Evolutionary conservation across 2,329 filamentous ascomycete genomes (phyloP), one percentile per base, ranked within the genome.

Genomic region (Aspergillus sp.): DNA sequence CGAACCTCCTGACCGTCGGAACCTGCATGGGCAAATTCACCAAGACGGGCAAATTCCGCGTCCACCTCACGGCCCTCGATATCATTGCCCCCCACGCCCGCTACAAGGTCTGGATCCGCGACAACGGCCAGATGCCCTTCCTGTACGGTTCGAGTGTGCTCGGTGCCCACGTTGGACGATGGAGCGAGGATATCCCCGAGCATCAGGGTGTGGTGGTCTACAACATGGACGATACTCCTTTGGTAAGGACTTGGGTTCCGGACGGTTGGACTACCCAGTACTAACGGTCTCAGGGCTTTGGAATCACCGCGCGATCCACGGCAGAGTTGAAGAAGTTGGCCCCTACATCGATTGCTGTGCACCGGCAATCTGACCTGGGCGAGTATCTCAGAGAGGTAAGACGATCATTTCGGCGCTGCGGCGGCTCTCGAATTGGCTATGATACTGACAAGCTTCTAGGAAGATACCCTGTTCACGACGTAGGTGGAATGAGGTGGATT

Each of bases 101-200:
- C 60, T 96, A 96, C 80, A 98, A 98, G 86, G 88, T 98, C 68
- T 98, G 93, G 92, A 89, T 99, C 67, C 96, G 96, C 79, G 85
- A 88, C 60, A 98, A 98, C 78, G 95, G 95, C 67, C 93, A 96
- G 72, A 96, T 97, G 92, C 94, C 95, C 1, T 98, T 96, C 76
- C 80, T 99, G 51, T 99, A 98, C 78, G 95, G 95, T 55, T 91
- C 91, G 58, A 93, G 98, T 76, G 84, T 96, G 55, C 86, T 96
- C 67, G 91, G 91, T 76, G 90, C 89, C 32, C 90, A 92, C 74
- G 85, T 95, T 18, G 91, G 91, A 20, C 81, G 92, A 62, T 94
- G 90, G 88, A 90, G 87, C 46, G 92, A 96, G 71, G 94, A 98
- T 80, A 93, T 90, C 69, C 93, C 94, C 0, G 92, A 96, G 78